phyloP scores from a whole-genome alignment of 305 asterid species.

The Fraxinus floribunda region DNA sequence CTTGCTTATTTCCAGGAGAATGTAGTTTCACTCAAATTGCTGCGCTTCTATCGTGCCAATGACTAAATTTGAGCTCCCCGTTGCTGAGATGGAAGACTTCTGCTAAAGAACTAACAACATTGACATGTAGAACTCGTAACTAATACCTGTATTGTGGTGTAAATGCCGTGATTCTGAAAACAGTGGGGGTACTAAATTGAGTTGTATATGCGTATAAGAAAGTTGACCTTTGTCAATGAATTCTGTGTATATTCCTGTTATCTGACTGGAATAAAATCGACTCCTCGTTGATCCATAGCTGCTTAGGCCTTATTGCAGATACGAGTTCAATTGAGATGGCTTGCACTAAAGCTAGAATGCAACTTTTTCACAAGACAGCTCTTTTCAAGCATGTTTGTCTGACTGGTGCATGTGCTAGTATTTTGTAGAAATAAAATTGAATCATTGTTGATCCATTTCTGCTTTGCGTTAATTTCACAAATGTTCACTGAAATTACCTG shows the following conservation, averaged over 20 bases:
- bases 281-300: not conserved
- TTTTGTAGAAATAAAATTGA: not conserved
- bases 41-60: constrained; percentile 65
- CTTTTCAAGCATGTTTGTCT: not conserved
- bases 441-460: not conserved
- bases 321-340: not conserved
- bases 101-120: not conserved
- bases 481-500: too few relatives aligned
- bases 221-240: not conserved
- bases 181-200: constrained; percentile 6
- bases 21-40: constrained; percentile 53
- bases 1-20: constrained; percentile 48
- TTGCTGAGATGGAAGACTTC: constrained; percentile 19
- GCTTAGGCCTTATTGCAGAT: not conserved
- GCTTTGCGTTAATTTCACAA: not conserved
- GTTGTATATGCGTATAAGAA: constrained; percentile 23
- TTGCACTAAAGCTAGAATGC: not conserved
- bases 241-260: not conserved
- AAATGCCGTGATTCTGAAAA: constrained; percentile 20
- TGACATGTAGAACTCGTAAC: constrained; percentile 20
- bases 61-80: constrained; percentile 23
- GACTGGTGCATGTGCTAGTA: not conserved
- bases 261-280: not conserved
- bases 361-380: not conserved
- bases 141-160: constrained; percentile 9